Percentiles rank a stretch among this genome's conserved stretches.
phyloP scores from a whole-genome alignment of 2,329 filamentous ascomycete species.

The Lasiodiplodia hormozganensis region DNA sequence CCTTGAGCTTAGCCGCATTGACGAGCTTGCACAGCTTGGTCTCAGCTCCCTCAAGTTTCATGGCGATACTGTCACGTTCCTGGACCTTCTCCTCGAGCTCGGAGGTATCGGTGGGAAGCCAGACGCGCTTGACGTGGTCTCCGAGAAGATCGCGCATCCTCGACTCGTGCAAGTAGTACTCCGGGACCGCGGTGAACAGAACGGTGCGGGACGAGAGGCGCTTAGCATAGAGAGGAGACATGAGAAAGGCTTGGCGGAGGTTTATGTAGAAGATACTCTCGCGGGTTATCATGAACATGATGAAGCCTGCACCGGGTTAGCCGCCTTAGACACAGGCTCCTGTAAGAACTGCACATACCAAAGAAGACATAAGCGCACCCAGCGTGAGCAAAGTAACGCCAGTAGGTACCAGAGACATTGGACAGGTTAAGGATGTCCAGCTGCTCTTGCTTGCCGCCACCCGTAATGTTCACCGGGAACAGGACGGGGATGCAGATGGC shows the following conservation, averaged over 20 bases:
- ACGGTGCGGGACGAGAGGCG: slow-evolving; percentile 91
- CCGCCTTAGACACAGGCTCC: not conserved
- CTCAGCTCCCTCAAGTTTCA: slow-evolving; percentile 25
- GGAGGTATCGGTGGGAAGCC: slow-evolving; percentile 24
- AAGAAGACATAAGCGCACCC: slow-evolving; percentile 83
- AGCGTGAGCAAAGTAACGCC: slow-evolving; percentile 78
- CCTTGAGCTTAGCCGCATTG: slow-evolving; percentile 14
- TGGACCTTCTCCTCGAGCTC: slow-evolving; percentile 27
- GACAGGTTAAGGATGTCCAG: slow-evolving; percentile 81
- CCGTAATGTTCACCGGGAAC: slow-evolving; percentile 88
- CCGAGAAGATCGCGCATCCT: slow-evolving; percentile 26
- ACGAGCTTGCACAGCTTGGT: slow-evolving; percentile 28
- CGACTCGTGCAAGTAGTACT: slow-evolving; percentile 20
- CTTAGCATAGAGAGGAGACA: slow-evolving; percentile 82
- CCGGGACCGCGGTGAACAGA: slow-evolving; percentile 62
- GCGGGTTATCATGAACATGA: slow-evolving; percentile 86
- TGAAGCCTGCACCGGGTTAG: slow-evolving; percentile 61
- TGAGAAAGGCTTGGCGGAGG: slow-evolving; percentile 87
- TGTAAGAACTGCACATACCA: slow-evolving; percentile 45
- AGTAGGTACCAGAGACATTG: slow-evolving; percentile 70
- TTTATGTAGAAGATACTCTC: slow-evolving; percentile 94
- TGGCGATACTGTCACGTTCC: slow-evolving; percentile 25
- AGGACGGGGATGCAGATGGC: slow-evolving; percentile 84
- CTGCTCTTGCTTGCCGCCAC: slow-evolving; percentile 68
- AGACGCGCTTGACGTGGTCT: slow-evolving; percentile 27